phyloP scores from a whole-genome alignment of 164 flowering plant species.

The Dillenia turbinata region DNA sequence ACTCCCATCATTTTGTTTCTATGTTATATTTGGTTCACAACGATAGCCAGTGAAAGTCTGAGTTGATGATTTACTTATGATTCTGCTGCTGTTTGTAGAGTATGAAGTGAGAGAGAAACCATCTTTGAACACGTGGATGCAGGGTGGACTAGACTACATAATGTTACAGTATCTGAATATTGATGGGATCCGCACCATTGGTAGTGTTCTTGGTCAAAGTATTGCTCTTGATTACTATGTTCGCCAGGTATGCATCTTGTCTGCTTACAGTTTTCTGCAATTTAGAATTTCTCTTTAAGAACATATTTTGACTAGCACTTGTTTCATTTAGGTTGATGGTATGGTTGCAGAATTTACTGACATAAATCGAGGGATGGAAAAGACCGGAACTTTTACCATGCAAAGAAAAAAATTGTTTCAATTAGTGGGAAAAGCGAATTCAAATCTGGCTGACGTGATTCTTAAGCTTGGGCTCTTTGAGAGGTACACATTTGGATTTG shows the following conservation, averaged over 20 bases:
- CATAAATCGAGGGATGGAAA: slow-evolving; percentile 92
- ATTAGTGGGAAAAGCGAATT: slow-evolving; percentile 91
- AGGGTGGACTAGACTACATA: slow-evolving; percentile 85
- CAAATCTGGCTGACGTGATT: slow-evolving; percentile 92
- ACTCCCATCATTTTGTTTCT: too few relatives aligned
- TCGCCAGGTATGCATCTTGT: slow-evolving; percentile 57
- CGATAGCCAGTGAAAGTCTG: too few relatives aligned
- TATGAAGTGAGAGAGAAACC: slow-evolving; percentile 91
- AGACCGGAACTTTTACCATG: slow-evolving; percentile 96
- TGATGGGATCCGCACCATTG: slow-evolving; percentile 92
- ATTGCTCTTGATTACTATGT: slow-evolving; percentile 95
- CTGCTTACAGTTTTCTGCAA: neutral
- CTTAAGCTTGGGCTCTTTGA: slow-evolving; percentile 96
- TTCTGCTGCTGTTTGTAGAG: slow-evolving; percentile 31
- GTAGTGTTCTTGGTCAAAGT: slow-evolving; percentile 98
- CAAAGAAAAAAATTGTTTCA: slow-evolving; percentile 86
- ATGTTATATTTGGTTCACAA: too few relatives aligned
- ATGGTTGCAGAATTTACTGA: slow-evolving; percentile 98
- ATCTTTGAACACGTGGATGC: slow-evolving; percentile 75
- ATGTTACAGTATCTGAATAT: slow-evolving; percentile 75
- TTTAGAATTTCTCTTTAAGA: neutral
- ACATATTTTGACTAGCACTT: neutral
- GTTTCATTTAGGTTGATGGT: slow-evolving; percentile 73
- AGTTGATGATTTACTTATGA: too few relatives aligned
- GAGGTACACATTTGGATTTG: slow-evolving; percentile 39